A percentile compares a stretch with the other conserved stretches of the same genome.
These are phyloP conservation scores for Gloeopeniophorella convolvens DNA, from an alignment of 768 basidiomycete species.

Conservation along the genomic window DNA sequence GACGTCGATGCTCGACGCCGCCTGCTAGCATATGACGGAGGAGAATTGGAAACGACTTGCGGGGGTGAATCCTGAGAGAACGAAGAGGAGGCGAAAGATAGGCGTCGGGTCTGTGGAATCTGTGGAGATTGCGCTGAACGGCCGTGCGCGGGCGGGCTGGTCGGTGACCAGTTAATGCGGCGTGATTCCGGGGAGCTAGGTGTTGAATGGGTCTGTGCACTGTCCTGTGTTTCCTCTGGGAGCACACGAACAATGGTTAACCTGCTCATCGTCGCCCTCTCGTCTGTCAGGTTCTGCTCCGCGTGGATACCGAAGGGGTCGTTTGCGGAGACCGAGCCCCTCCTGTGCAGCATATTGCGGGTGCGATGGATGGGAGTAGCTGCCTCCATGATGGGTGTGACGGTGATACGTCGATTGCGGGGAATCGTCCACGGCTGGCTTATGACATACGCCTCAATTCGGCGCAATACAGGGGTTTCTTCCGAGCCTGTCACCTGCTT, in stretches of 20 bases:
- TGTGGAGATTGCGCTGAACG: background rate
- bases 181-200: constrained; percentile 5
- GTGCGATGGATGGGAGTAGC: background rate
- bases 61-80: constrained; percentile 8
- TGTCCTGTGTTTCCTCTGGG: constrained; percentile 6
- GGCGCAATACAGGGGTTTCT: too few relatives aligned
- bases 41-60: constrained; percentile 1
- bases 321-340: constrained; percentile 16
- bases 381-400: constrained; percentile 2
- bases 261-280: constrained; percentile 16
- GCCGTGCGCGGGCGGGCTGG: background rate
- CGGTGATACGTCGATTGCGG: background rate
- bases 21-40: constrained; percentile 8
- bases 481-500: too few relatives aligned
- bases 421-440: too few relatives aligned
- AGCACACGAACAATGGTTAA: constrained; percentile 17
- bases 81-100: constrained; percentile 21
- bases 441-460: too few relatives aligned
- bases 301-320: constrained; percentile 19
- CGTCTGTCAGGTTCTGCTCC: constrained; percentile 10
- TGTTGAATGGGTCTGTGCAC: background rate
- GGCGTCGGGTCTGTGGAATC: constrained; percentile 4
- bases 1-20: constrained; percentile 12
- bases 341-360: background rate
- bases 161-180: constrained; percentile 1